phyloP scores from a whole-genome alignment of 225 moss, liverwort and hornwort genomes.

The Bryum argenteum region DNA sequence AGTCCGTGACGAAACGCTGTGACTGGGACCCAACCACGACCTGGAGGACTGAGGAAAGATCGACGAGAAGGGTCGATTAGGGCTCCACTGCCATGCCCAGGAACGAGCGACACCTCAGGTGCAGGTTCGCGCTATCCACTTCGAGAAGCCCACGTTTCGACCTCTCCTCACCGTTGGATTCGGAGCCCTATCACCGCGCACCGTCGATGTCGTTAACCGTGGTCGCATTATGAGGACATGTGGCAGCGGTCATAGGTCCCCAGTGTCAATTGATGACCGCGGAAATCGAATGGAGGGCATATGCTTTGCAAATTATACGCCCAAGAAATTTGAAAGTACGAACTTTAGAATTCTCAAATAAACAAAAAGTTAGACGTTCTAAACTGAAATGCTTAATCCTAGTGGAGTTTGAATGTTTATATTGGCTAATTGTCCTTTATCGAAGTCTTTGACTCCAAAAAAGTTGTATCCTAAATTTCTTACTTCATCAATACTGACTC shows the following conservation, averaged over 20 bases:
- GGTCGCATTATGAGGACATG: not conserved
- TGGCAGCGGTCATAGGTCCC: conserved; percentile 1
- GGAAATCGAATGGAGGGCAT: too few relatives aligned
- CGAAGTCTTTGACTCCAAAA: too few relatives aligned
- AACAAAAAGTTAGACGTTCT: too few relatives aligned
- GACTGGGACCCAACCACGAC: not conserved
- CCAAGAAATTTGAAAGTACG: too few relatives aligned
- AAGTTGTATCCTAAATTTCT: too few relatives aligned
- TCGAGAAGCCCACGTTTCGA: not conserved
- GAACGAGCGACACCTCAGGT: not conserved
- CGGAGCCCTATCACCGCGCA: fast-evolving
- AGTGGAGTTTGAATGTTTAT: too few relatives aligned
- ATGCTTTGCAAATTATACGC: too few relatives aligned
- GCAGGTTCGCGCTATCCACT: conserved; percentile 23
- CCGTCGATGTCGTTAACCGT: not conserved
- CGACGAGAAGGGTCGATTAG: not conserved
- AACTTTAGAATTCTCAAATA: too few relatives aligned
- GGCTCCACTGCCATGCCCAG: conserved; percentile 27
- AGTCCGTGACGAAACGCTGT: not conserved
- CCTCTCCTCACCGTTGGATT: conserved; percentile 9
- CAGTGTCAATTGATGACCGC: conserved; percentile 12
- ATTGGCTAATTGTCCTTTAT: too few relatives aligned
- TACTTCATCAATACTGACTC: too few relatives aligned
- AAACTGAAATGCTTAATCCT: too few relatives aligned
- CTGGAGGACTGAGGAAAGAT: not conserved